phyloP scores from a whole-genome alignment of 176 grass and related monocot species.

The Hsuehochloa calcarea region DNA sequence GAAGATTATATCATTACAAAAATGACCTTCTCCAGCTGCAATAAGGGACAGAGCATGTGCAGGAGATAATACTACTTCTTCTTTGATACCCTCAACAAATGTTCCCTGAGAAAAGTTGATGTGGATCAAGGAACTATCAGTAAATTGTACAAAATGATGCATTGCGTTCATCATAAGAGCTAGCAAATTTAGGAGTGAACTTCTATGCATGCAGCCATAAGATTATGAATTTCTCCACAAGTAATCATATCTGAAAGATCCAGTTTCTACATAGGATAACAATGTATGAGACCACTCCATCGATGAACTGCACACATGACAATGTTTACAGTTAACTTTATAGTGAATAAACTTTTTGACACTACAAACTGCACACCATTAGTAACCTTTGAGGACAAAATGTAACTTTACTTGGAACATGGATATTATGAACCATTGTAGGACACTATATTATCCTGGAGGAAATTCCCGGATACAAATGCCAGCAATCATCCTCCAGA shows the following conservation, averaged over 20 bases:
- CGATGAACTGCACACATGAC: background rate
- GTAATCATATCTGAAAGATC: conserved; percentile 1
- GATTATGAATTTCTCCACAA: background rate
- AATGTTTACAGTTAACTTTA: conserved; percentile 8
- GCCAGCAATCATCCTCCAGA: conserved; percentile 3
- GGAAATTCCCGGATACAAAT: background rate
- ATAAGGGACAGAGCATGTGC: conserved; percentile 97
- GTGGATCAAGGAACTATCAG: conserved; percentile 16
- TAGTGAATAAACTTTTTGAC: background rate
- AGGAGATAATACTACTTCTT: conserved; percentile 99
- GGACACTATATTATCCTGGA: background rate
- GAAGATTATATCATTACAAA: conserved; percentile 17
- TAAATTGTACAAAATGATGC: conserved; percentile 14
- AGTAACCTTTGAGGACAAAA: background rate
- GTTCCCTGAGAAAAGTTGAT: conserved; percentile 70
- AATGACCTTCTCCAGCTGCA: conserved; percentile 93
- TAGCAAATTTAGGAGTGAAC: background rate
- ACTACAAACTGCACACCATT: background rate
- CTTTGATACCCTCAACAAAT: conserved; percentile 99
- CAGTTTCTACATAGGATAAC: background rate
- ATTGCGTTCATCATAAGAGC: conserved; percentile 10
- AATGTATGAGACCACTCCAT: background rate
- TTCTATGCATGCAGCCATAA: conserved; percentile 21
- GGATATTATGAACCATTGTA: background rate
- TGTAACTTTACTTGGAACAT: background rate